Evolutionary conservation across 1,284 basidiomycete genomes (phyloP), one percentile per base, ranked within the genome.

Genomic region (Gymnopus androsaceus): DNA sequence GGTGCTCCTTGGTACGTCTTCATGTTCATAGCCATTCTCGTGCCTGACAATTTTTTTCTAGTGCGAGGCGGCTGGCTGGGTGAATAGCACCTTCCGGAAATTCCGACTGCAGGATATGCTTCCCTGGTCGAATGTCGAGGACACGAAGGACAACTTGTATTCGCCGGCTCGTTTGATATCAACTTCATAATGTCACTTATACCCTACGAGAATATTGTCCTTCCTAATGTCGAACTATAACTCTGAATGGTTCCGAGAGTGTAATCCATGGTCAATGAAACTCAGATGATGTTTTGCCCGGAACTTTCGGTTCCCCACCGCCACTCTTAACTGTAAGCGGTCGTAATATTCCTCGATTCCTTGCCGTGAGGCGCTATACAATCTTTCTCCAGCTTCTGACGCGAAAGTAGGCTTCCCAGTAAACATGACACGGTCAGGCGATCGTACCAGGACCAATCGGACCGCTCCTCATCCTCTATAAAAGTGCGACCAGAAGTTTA

Each of bases 31-130:
- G 5, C 17, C 14, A 37, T 36, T 25, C 17, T 19, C 17, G 12
- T 17, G 17, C 37, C 12, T 34, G 2, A 9, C 47, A 34, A 12
- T 5, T 4, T 30, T 25, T 0, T 23, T 34, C 27, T 25, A 50
- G 48, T 50, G 48, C 25, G 34, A 50, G 19, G 48, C 28, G n/a
- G 34, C 36, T 38, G 48, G 48, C 7, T 50, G 48, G 48, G 48
- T 50, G 3, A 21, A 27, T 8, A 50, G 48, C 25, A 38, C 48
- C 23, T 28, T 50, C 30, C 34, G 48, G 33, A 50, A 38, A 50
- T 23, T 50, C 17, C 48, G 48, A 27, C 15, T 50, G 23, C 48
- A 37, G 36, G 34, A 50, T 19, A 50, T 50, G n/a, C 34, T 50
- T 50, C 23, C 48, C 12, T 50, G 48, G 48, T 50, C 48, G 34